Evolutionary conservation across 495 filamentous ascomycete genomes (phyloP).

Genomic region (Penicillium daleae): DNA sequence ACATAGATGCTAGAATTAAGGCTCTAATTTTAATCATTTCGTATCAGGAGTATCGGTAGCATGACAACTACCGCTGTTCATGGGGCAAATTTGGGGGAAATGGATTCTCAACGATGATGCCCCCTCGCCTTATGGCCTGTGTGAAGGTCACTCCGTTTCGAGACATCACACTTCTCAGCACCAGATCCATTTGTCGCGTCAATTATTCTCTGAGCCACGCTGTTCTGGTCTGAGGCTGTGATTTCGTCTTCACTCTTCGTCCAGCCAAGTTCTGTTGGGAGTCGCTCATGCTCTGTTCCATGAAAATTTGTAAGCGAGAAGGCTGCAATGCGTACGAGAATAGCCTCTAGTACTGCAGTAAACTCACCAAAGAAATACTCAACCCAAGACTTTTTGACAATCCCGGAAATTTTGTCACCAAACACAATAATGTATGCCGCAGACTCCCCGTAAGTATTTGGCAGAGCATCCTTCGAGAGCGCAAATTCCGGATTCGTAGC

Average conservation of each 20-base stretch:
- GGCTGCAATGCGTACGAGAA: neutral
- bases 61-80: neutral
- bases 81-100: neutral
- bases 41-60: neutral
- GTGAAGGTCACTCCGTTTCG: neutral
- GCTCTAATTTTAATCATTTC: neutral
- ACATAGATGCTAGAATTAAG: too few relatives aligned
- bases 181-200: neutral
- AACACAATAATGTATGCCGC: neutral
- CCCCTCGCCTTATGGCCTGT: neutral
- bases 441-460: neutral
- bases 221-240: neutral
- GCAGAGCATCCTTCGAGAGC: neutral
- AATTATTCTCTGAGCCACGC: neutral
- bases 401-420: neutral
- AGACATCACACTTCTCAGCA: neutral
- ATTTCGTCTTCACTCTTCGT: neutral
- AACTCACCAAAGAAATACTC: constrained; percentile 8
- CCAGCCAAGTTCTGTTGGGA: neutral
- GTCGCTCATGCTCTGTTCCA: neutral
- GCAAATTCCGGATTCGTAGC: neutral
- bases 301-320: neutral
- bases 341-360: neutral
- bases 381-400: neutral
- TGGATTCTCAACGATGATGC: neutral